Base-by-base conservation (phyloP, 1,284 basidiomycete genomes). In the Cutaneotrichosporon mucoides region DNA sequence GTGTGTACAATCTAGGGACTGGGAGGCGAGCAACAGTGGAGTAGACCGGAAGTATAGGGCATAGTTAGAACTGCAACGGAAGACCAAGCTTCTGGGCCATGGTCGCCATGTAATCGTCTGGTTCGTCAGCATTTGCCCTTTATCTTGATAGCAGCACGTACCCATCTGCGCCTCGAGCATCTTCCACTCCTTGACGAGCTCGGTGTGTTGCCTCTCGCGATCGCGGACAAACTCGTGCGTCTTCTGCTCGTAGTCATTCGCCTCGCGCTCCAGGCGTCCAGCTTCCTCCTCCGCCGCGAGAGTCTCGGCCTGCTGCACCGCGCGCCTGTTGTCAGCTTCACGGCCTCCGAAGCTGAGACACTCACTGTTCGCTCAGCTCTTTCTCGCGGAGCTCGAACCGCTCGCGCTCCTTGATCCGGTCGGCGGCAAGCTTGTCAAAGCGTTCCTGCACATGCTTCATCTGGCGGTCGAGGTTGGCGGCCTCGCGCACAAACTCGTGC, bases 401-500 rank as follows among this genome's bases (percentile, higher is more conserved):
- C 33, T 49, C 41, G 33, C 40, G 37, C 47, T 41, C 47, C 15
- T 49, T 16, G 24, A 50, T n/a, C 10, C 47, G 47, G 35, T 48
- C 45, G 40, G 16, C 47, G 33, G 24, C 40, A 9, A 42, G 41
- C 40, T 40, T 47, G 15, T 42, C 47, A 16, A 49, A 37, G 37
- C 55, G 55, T 60, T 92, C 89, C 70, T 87, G 85, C 6, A 86
- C 85, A 61, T 88, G 86, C 7, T 81, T 76, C 8, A 89, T 79
- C 71, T 91, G 90, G 62, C 86, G 85, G 63, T 84, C 81, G 15
- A 89, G 83, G 55, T 89, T 87, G 88, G 92, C 64, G 12, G 37
- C 9, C 36, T 46, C 51, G 42, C 59, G 57, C 49, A 34, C 47
- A 5, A 13, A 34, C 15, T 15, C 37, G 34, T 42, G 34, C 41